Evolutionary conservation across 2,329 filamentous ascomycete species (phyloP).

Genomic region (Fusarium equiseti): DNA sequence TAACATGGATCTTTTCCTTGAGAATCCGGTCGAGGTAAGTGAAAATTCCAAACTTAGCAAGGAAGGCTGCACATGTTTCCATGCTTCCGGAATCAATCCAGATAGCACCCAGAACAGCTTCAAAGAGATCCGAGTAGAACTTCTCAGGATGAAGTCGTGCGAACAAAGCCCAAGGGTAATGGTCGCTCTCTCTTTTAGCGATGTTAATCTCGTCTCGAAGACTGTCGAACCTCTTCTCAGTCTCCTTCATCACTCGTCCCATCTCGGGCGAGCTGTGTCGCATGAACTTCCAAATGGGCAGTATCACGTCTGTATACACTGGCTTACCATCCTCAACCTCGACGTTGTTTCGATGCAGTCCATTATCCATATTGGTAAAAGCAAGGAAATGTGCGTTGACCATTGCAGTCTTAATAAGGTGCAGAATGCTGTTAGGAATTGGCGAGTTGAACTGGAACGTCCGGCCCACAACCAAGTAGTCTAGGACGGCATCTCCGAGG

Average conservation of each 20-base stretch:
- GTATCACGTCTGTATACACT: conserved; percentile 34
- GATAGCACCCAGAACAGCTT: conserved; percentile 83
- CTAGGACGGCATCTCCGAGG: conserved; percentile 86
- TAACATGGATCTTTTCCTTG: conserved; percentile 66
- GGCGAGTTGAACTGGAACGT: conserved; percentile 63
- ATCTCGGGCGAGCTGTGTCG: conserved; percentile 67
- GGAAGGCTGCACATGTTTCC: conserved; percentile 68
- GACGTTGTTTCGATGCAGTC: conserved; percentile 41
- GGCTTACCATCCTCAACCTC: conserved; percentile 29
- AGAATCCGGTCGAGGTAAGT: conserved; percentile 72
- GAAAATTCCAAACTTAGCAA: conserved; percentile 74
- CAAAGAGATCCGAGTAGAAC: conserved; percentile 85
- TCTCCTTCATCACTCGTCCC: conserved; percentile 58
- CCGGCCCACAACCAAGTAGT: conserved; percentile 77
- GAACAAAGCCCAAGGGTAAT: conserved; percentile 84
- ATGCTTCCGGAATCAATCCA: conserved; percentile 82
- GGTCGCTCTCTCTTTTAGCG: conserved; percentile 61
- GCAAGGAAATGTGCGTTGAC: conserved; percentile 86
- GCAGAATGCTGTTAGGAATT: conserved; percentile 72
- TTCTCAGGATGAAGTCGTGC: conserved; percentile 76
- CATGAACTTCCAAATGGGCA: conserved; percentile 78
- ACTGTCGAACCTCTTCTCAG: conserved; percentile 59
- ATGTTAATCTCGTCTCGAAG: conserved; percentile 63
- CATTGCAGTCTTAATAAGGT: conserved; percentile 78
- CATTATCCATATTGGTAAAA: conserved; percentile 73